Evolutionary conservation across 1,284 basidiomycete genomes (phyloP), one percentile per base, ranked within the genome.

Genomic region (Mrakiaceae sp.): DNA sequence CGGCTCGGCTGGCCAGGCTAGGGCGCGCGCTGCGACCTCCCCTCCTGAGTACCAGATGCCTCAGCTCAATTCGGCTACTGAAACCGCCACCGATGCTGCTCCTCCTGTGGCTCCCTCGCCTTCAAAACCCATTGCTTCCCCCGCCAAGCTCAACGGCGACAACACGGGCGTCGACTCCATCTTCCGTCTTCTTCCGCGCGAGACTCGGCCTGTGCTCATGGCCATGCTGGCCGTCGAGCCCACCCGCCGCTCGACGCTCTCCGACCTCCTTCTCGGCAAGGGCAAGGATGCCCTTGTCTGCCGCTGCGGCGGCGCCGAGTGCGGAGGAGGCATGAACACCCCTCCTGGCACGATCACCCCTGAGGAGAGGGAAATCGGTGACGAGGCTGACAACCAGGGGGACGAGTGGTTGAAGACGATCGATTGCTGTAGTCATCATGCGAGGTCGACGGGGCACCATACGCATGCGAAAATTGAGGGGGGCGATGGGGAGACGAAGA

Each of bases 141-240:
- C 53, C 7, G 7, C 6, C 47, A 3, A 53, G 12, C 40, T 14
- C 49, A 9, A 16, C 47, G n/a, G 40, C 49, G 60, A 58, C 51
- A 44, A 48, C 39, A 66, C 61, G 53, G 89, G 90, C 7, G 87
- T 90, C n/a, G 95, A 98, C 76, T 93, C 90, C 46, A 96, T 98
- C 73, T 98, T 98, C 82, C 84, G 93, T n/a, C 81, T 98, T 5
- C 80, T 98, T 27, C 95, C 95, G 5, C 87, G 95, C 66, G 95
- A 98, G 78, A 87, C 90, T 14, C 84, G 93, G 53, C 81, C 85
- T 12, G 91, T 90, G 9, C 81, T 98, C 63, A 87, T 91, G 67
- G 84, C 94, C 63, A 98, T 98, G 96, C 81, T 98, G 71, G 87
- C 86, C 67, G 84, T 98, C 63, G 93, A 98, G 74, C 90, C 94